Evolutionary conservation across 2,329 filamentous ascomycete species (phyloP).

Genomic region (Tolypocladium tundrense): DNA sequence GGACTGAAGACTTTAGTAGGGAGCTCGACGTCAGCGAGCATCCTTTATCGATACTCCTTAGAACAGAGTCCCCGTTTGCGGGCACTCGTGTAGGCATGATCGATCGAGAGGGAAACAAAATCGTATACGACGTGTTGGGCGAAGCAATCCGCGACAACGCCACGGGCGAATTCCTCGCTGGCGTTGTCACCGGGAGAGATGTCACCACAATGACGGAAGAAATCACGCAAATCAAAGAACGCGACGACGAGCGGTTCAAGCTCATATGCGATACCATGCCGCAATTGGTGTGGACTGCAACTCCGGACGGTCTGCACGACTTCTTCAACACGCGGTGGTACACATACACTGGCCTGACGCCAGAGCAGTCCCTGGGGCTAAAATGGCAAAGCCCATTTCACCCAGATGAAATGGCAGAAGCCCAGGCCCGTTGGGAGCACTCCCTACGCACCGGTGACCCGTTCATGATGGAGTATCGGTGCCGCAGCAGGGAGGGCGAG

Average conservation of each 20-base stretch:
- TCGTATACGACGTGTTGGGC: conserved; percentile 56
- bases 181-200: conserved; percentile 61
- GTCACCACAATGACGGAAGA: conserved; percentile 60
- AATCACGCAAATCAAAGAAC: conserved; percentile 57
- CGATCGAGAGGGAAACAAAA: conserved; percentile 37
- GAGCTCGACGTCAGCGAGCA: conserved; percentile 48
- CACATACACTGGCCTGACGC: conserved; percentile 60
- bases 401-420: conserved; percentile 54
- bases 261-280: conserved; percentile 67
- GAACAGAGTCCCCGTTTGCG: conserved; percentile 48
- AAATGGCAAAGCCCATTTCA: conserved; percentile 59
- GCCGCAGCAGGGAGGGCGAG: conserved; percentile 52
- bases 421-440: conserved; percentile 46
- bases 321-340: conserved; percentile 75
- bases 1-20: conserved; percentile 54
- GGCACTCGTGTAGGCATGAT: conserved; percentile 54
- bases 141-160: conserved; percentile 57
- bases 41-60: conserved; percentile 55
- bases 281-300: conserved; percentile 65
- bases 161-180: conserved; percentile 63
- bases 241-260: conserved; percentile 65
- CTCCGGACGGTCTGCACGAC: conserved; percentile 53
- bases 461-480: conserved; percentile 63
- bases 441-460: conserved; percentile 57
- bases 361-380: conserved; percentile 50